phyloP scores from a whole-genome alignment of 2,329 filamentous ascomycete species.

The Knufia fluminis region DNA sequence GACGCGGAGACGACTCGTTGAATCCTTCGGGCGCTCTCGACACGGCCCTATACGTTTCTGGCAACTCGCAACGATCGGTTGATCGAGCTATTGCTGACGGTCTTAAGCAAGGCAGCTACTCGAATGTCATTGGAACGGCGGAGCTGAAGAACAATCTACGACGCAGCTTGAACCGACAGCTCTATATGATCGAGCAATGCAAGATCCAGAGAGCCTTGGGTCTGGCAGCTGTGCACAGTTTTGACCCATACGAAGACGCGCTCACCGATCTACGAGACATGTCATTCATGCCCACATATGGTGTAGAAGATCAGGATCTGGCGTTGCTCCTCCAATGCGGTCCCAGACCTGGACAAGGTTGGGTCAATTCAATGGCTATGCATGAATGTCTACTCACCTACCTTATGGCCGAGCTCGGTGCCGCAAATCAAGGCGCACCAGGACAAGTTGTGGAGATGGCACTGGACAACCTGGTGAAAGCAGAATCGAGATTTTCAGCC shows the following conservation, averaged over 20 bases:
- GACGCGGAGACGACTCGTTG: slow-evolving; percentile 29
- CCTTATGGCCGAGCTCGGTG: slow-evolving; percentile 14
- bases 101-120: slow-evolving; percentile 34
- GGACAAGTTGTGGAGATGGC: neutral
- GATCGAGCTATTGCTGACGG: slow-evolving; percentile 30
- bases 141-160: slow-evolving; percentile 29
- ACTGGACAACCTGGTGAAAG: neutral
- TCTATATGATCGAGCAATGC: slow-evolving; percentile 35
- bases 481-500: neutral
- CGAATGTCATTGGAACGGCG: slow-evolving; percentile 35
- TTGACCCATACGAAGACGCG: slow-evolving; percentile 8
- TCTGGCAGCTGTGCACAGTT: slow-evolving; percentile 10
- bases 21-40: slow-evolving; percentile 33
- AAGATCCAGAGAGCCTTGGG: slow-evolving; percentile 33
- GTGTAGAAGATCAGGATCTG: slow-evolving; percentile 14
- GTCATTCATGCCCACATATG: slow-evolving; percentile 18
- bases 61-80: slow-evolving; percentile 31
- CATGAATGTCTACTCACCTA: slow-evolving; percentile 18
- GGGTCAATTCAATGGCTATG: slow-evolving; percentile 17
- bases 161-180: slow-evolving; percentile 24
- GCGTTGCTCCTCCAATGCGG: slow-evolving; percentile 13
- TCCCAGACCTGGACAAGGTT: slow-evolving; percentile 14
- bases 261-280: slow-evolving; percentile 20
- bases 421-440: neutral
- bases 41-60: slow-evolving; percentile 34